Percentiles rank a stretch among this genome's conserved stretches.
Conservation (phyloP, 352 stramenopile genomes). For the Globisporangium splendens region DNA sequence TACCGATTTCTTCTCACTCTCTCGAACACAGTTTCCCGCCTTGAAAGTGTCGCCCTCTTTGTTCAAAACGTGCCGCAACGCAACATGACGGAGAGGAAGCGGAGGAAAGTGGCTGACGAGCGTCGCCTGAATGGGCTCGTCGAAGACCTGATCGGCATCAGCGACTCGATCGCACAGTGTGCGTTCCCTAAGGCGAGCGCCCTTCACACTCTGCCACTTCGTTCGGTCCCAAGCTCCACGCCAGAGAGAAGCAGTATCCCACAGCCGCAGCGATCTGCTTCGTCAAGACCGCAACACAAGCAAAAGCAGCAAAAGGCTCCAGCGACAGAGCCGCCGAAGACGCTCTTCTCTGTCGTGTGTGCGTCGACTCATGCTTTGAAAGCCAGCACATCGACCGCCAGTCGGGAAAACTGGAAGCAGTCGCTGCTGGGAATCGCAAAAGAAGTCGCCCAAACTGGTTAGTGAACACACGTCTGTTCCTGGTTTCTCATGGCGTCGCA, state of each 20-base stretch:
- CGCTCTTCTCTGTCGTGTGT: slow-evolving; percentile 40
- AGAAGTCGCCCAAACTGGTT: slow-evolving; percentile 16
- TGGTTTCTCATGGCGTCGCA: no score
- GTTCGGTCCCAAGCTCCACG: slow-evolving; percentile 10
- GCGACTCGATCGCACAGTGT: slow-evolving; percentile 23
- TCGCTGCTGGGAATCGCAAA: slow-evolving; percentile 22
- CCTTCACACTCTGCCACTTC: slow-evolving; percentile 11
- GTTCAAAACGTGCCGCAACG: no score
- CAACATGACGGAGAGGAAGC: slow-evolving; percentile 21
- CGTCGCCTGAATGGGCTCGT: slow-evolving; percentile 30
- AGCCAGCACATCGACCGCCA: slow-evolving; percentile 4
- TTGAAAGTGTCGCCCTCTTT: no score
- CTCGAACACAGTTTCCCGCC: no score
- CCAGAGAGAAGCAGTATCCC: slow-evolving; percentile 8
- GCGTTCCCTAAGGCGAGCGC: slow-evolving; percentile 17
- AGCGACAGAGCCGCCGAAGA: slow-evolving; percentile 6
- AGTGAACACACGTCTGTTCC: no score
- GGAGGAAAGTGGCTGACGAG: slow-evolving; percentile 16
- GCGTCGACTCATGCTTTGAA: slow-evolving; percentile 24
- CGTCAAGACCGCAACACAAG: neutral
- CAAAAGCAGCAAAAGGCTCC: neutral
- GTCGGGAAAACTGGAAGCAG: slow-evolving; percentile 26
- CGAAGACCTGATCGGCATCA: slow-evolving; percentile 24
- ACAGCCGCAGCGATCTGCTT: slow-evolving; percentile 1
- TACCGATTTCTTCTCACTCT: no score